Evolutionary conservation across 768 basidiomycete species (phyloP), one percentile per base, ranked within the genome.

Genomic region (Lactifluus subvellereus): DNA sequence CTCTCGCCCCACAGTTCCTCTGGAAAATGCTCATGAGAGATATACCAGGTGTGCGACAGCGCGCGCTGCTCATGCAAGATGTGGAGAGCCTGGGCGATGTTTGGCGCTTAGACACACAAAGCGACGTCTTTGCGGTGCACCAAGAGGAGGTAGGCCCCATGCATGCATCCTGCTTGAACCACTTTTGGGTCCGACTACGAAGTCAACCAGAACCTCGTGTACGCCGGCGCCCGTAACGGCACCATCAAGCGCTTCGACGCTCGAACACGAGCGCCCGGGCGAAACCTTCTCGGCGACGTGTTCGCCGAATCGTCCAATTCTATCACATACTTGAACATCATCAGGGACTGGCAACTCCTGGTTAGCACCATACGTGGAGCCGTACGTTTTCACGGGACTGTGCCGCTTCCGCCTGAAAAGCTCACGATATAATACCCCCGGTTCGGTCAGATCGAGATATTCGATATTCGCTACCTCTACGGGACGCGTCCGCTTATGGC

Each of bases 41-140:
- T 49, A 11, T 54, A 42, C 52, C 59, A 88, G 88, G 87, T 40
- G 80, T 81, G 10, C 78, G 77, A 65, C 74, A 76, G 52, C 79
- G 78, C 49, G 86, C 80, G 0, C 74, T 85, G 1, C 75, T 81
- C 52, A 69, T 89, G 3, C 70, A 76, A 4, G 82, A 87, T 59
- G 75, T 87, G 50, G 79, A 81, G 38, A 60, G 67, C 2, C 68
- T 75, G 35, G 61, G 66, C 1, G 72, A 73, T 14, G 68, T 79
- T 2, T 73, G 75, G 57, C 68, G 72, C 61, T 70, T 89, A 10
- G 72, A 77, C 32, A 87, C 86, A 3, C 66, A 76, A 20, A 87
- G 86, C 57, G 87, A 88, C 67, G 83, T 88, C 0, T 82, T 89
- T 65, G 72, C 86, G 3, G 73, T 88, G n/a, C 71, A 76, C 52